Evolutionary conservation across 371 early-diverging fungal genomes (phyloP).

Genomic region (Mucor circinelloides): DNA sequence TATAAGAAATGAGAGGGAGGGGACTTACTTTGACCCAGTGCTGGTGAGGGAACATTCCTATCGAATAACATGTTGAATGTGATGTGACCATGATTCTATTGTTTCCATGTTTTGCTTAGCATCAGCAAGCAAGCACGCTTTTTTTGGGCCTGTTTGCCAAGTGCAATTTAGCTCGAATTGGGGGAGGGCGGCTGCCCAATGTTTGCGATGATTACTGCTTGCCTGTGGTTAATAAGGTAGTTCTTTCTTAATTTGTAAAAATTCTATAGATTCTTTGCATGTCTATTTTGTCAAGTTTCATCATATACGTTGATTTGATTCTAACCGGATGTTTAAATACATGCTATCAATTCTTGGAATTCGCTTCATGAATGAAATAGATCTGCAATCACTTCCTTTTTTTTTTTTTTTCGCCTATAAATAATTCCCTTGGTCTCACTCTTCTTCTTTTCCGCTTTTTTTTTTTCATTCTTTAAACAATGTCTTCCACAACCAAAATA

Average conservation of each 20-base stretch:
- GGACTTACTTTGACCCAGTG: not conserved
- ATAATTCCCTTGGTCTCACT: constrained; percentile 2
- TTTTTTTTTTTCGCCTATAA: constrained; percentile 6
- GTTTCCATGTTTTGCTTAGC: not conserved
- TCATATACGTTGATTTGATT: not conserved
- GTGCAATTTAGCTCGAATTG: not conserved
- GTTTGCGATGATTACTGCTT: not conserved
- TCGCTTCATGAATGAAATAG: not conserved
- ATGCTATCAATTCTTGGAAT: constrained; percentile 6
- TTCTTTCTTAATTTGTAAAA: constrained; percentile 16
- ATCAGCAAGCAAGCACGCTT: not conserved
- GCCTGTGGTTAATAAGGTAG: constrained; percentile 4
- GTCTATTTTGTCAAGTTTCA: constrained; percentile 1
- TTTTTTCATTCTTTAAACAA: not conserved
- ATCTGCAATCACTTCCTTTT: not conserved
- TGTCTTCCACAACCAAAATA: constrained; percentile 12
- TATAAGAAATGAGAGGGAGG: not conserved
- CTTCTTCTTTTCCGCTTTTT: not conserved
- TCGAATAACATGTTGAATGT: constrained; percentile 6
- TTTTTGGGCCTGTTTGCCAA: not conserved
- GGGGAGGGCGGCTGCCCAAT: not conserved
- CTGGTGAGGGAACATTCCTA: constrained; percentile 13
- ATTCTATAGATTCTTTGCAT: not conserved
- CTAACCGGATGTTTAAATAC: not conserved
- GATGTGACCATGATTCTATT: constrained; percentile 1